These are phyloP conservation scores for Massospora cicadina DNA, from an alignment of 371 early-diverging fungal species.

Conservation along the genomic window DNA sequence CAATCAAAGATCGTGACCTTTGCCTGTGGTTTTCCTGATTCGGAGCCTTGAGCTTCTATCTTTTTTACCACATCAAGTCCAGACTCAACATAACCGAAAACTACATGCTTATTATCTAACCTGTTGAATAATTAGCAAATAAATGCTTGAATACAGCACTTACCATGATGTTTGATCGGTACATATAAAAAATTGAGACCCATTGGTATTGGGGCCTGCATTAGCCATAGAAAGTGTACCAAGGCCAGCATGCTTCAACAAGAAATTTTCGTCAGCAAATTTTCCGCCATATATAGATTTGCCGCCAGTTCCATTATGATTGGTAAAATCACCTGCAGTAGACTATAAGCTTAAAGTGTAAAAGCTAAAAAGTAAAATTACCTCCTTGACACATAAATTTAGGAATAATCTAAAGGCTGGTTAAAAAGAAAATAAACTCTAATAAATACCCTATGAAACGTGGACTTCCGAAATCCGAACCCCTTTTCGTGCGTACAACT, in stretches of 20 bases:
- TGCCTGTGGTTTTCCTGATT: slow-evolving; percentile 43
- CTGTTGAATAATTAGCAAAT: slow-evolving; percentile 23
- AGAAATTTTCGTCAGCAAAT: slow-evolving; percentile 83
- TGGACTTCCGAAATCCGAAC: slow-evolving; percentile 65
- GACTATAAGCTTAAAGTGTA: not conserved
- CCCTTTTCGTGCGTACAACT: slow-evolving; percentile 54
- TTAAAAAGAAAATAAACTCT: not conserved
- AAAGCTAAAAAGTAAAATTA: not conserved
- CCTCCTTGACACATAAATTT: slow-evolving; percentile 67
- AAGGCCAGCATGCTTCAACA: slow-evolving; percentile 36
- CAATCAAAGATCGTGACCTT: slow-evolving; percentile 49
- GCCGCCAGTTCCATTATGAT: slow-evolving; percentile 84
- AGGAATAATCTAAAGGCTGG: slow-evolving; percentile 23
- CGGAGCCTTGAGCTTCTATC: slow-evolving; percentile 60
- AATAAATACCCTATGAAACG: slow-evolving; percentile 64
- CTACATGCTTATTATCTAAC: slow-evolving; percentile 98
- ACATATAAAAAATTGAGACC: slow-evolving; percentile 92
- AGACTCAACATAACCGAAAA: slow-evolving; percentile 86
- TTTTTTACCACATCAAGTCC: slow-evolving; percentile 55
- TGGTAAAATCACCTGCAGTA: slow-evolving; percentile 47
- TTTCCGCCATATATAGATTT: slow-evolving; percentile 69
- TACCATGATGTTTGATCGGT: slow-evolving; percentile 66
- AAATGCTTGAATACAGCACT: not conserved
- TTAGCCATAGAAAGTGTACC: slow-evolving; percentile 92
- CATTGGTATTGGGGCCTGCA: slow-evolving; percentile 85